Evolutionary conservation across 1,284 basidiomycete species (phyloP), one percentile per base, ranked within the genome.

Genomic region (Bondarzewia mesenterica): DNA sequence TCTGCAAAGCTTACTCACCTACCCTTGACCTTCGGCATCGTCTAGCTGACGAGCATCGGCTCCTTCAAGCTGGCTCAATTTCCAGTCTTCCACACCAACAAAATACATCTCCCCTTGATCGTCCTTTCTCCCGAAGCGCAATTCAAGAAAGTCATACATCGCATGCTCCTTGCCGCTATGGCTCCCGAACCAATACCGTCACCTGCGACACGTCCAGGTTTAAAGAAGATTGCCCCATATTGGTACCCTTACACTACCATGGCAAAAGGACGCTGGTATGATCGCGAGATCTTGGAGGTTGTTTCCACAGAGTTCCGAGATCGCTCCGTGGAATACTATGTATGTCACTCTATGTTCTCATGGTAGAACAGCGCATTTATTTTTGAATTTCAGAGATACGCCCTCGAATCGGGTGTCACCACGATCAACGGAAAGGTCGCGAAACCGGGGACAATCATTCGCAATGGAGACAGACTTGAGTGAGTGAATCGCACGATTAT

Each of bases 361-460:
- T 16, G 4, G 8, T 27, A 37, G 12, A 22, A 26, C 39, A 48
- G 47, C 43, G 16, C 22, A 37, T 29, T 22, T 7, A 16, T n/a
- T n/a, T 2, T 15, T 18, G 2, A 7, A 32, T 32, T 10, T 20
- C 50, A 93, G 91, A 78, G 85, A 68, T 93, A 92, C 63, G 92
- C 94, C 7, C 72, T 97, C 23, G 85, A 93, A 60, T 89, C 89
- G n/a, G 95, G 95, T 2, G 89, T 96, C 18, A 96, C 93, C 10
- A 92, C 89, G 5, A 80, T 99, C 51, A 98, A 99, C 60, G 93
- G 93, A 15, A 78, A 83, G 47, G 71, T 82, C 14, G 93, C 93
- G 3, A 77, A 73, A 39, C 85, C 91, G 3, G 82, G 89, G 50
- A 87, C 86, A 7, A 75, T 94, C 21, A 74, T 99, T 46, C 73